phyloP scores from a whole-genome alignment of 345 rosid genomes.

The Atalantia buxifolia region DNA sequence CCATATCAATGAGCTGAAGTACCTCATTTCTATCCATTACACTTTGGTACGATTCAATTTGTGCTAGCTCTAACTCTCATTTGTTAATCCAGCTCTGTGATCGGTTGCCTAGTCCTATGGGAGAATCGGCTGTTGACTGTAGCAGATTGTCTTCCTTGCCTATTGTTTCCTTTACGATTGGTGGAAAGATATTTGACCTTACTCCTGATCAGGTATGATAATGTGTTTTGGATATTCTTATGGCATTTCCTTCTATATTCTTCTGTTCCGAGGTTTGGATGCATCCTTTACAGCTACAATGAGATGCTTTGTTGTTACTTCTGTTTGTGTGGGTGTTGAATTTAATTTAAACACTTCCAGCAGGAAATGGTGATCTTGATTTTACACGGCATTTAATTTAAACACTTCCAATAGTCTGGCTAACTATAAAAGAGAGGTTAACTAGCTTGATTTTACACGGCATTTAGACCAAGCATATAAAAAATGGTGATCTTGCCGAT shows the following conservation, averaged over 20 bases:
- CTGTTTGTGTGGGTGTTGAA: background rate
- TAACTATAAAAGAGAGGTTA: background rate
- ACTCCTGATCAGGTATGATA: slow-evolving; percentile 53
- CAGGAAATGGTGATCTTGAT: too few species aligned
- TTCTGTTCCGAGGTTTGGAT: background rate
- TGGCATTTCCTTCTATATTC: background rate
- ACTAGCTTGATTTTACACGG: background rate
- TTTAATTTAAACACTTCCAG: background rate
- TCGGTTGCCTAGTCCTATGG: slow-evolving; percentile 70
- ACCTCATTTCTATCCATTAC: background rate
- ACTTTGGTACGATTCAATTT: background rate
- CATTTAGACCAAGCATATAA: background rate
- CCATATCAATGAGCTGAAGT: slow-evolving; percentile 48
- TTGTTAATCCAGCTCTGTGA: slow-evolving; percentile 51
- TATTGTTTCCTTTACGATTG: slow-evolving; percentile 56
- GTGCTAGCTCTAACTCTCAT: background rate
- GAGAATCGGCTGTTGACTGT: slow-evolving; percentile 69
- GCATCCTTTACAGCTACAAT: background rate
- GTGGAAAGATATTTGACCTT: slow-evolving; percentile 52
- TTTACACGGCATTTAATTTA: background rate
- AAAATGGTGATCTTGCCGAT: background rate
- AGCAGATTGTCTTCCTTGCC: slow-evolving; percentile 53
- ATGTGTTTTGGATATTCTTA: background rate
- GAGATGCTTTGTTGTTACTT: background rate
- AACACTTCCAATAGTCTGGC: background rate